These are phyloP conservation scores for Coleophoma crateriformis DNA, from an alignment of 2,329 filamentous ascomycete species.

Conservation along the genomic window DNA sequence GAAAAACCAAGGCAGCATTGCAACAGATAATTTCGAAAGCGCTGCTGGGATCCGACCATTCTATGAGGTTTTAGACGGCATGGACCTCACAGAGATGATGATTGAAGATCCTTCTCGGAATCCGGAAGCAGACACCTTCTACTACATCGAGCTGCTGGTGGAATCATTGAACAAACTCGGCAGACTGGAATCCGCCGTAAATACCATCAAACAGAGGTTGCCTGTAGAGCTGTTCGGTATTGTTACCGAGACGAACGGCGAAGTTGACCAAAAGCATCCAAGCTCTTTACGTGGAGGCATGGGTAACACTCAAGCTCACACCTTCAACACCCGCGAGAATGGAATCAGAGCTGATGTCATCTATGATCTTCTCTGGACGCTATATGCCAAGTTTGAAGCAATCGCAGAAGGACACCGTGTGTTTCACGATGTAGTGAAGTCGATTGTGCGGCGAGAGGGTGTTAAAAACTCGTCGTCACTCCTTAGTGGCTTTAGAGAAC, in stretches of 20 bases:
- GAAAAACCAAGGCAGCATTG: conserved; percentile 52
- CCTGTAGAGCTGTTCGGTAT: conserved; percentile 92
- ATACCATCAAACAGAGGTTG: conserved; percentile 85
- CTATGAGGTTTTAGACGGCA: conserved; percentile 51
- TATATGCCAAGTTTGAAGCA: conserved; percentile 95
- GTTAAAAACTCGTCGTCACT: conserved; percentile 56
- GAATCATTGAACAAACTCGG: conserved; percentile 89
- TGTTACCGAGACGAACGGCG: conserved; percentile 90
- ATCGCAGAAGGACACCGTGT: conserved; percentile 94
- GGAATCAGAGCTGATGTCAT: conserved; percentile 79
- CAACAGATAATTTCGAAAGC: conserved; percentile 36
- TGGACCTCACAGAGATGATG: conserved; percentile 57
- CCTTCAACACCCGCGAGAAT: conserved; percentile 64
- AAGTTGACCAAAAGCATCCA: conserved; percentile 91
- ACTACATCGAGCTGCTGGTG: conserved; percentile 81
- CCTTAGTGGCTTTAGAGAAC: conserved; percentile 85
- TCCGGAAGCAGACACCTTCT: conserved; percentile 91
- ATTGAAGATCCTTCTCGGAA: conserved; percentile 89
- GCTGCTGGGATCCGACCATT: conserved; percentile 43
- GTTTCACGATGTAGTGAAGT: conserved; percentile 85
- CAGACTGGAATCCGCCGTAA: conserved; percentile 77
- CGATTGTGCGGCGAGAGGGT: conserved; percentile 78
- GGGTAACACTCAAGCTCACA: conserved; percentile 47
- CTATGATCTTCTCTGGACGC: conserved; percentile 82
- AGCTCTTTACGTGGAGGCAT: conserved; percentile 58